These are phyloP conservation scores for Lasiosphaeria ovina DNA, from an alignment of 495 filamentous ascomycete species.

Conservation along the genomic window DNA sequence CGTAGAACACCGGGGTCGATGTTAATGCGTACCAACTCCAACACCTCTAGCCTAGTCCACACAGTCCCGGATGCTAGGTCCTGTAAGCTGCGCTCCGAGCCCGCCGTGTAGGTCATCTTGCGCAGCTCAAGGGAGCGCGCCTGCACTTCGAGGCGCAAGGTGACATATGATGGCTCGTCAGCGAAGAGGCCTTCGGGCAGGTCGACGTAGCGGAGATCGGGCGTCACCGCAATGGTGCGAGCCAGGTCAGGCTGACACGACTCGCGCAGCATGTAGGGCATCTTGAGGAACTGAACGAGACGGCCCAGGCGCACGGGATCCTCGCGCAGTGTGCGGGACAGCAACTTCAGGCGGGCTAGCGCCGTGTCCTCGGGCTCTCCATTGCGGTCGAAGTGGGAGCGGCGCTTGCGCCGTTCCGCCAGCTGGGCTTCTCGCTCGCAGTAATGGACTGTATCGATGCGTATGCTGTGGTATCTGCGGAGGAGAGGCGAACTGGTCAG, in stretches of 20 bases:
- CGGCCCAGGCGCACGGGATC: constrained; percentile 60
- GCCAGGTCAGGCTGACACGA: constrained; percentile 81
- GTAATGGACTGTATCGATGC: constrained; percentile 93
- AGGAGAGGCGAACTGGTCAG: background rate
- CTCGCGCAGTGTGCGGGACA: constrained; percentile 78
- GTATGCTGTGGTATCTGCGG: constrained; percentile 78
- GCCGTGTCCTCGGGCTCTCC: constrained; percentile 76
- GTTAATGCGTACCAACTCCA: constrained; percentile 71
- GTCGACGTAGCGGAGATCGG: constrained; percentile 85
- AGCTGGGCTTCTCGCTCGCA: constrained; percentile 82
- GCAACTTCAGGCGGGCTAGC: constrained; percentile 68
- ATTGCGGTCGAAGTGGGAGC: constrained; percentile 71
- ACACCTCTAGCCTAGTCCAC: constrained; percentile 76
- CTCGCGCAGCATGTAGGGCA: constrained; percentile 96
- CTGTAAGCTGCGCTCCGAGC: constrained; percentile 76
- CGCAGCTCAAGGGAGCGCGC: constrained; percentile 77
- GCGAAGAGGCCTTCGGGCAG: constrained; percentile 82
- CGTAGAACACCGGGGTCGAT: constrained; percentile 71
- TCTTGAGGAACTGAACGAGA: constrained; percentile 74
- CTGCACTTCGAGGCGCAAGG: constrained; percentile 79
- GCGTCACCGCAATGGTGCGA: constrained; percentile 78
- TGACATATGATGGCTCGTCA: constrained; percentile 70
- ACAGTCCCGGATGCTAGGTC: constrained; percentile 60
- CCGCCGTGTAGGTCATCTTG: constrained; percentile 80
- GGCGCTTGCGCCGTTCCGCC: constrained; percentile 67